Evolutionary conservation across 2,329 filamentous ascomycete genomes (phyloP), one percentile per base, ranked within the genome.

Genomic region (Colletotrichum agaves): DNA sequence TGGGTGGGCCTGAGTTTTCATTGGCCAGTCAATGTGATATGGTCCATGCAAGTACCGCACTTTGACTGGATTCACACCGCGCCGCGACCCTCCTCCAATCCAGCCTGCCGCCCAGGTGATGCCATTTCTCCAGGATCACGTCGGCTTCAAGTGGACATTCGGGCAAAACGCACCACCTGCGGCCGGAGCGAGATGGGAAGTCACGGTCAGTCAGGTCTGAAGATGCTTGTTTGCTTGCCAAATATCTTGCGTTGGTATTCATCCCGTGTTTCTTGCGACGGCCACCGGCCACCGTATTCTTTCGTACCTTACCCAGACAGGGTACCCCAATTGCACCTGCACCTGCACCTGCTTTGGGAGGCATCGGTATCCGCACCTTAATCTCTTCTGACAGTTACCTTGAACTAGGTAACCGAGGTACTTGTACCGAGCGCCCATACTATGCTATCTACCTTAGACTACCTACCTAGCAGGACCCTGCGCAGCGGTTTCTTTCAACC

Each of bases 71-170:
- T 53, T 58, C 64, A 67, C 64, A 67, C 61, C 64, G 66, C 64
- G 66, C 61, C 37, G 4, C 37, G 23, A n/a, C 23, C n/a, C 61
- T 35, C 61, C 47, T 59, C 41, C 43, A 33, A 39, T 65, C 41
- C 53, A 49, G 31, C 61, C 55, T 65, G 58, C 55, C 55, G 55
- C 47, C 43, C 68, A 70, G 65, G 61, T 70, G 68, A 70, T 70
- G 68, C 64, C 60, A 58, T 61, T 61, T 64, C 64, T 63, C 63
- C 63, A 65, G 52, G 37, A 57, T 63, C 27, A 35, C 43, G 44
- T 67, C 50, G 27, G 49, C 49, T 49, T 33, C 49, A 33, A 37
- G 47, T 65, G 47, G 57, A 21, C 57, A 47, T 47, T 37, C 31
- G 49, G 49, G 58, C 58, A 66, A 12, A 33, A 57, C 49, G 50